These are phyloP conservation scores for Asterochloris erici DNA, from an alignment of 139 green algal species.

Conservation along the genomic window DNA sequence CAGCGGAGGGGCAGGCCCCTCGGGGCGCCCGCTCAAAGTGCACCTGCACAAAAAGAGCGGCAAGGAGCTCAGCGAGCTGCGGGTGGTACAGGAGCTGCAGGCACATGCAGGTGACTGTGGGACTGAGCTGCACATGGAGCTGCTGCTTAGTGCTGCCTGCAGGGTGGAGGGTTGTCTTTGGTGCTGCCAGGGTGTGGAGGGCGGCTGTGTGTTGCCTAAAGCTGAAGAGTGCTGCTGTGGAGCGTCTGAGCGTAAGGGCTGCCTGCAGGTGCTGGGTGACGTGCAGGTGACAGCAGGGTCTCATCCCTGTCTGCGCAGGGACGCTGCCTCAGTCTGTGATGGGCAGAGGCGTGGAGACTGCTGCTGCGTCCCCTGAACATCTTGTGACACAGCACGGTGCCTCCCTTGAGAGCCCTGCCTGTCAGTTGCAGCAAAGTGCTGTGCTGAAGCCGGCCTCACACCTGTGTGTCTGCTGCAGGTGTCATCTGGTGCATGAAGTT, in stretches of 20 bases:
- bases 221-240: too few species aligned
- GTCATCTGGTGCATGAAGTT: constrained; percentile 82
- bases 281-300: too few species aligned
- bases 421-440: background rate
- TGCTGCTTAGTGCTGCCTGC: background rate
- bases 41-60: constrained; percentile 52
- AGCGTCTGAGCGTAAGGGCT: too few species aligned
- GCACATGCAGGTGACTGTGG: constrained; percentile 35
- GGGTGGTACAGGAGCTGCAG: constrained; percentile 52
- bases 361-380: too few species aligned
- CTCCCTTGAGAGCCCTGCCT: too few species aligned
- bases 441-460: background rate
- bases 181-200: background rate
- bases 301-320: too few species aligned
- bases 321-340: too few species aligned
- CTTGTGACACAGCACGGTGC: too few species aligned
- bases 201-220: background rate
- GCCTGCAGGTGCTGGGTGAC: too few species aligned
- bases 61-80: constrained; percentile 65
- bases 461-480: constrained; percentile 8
- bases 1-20: constrained; percentile 12
- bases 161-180: background rate
- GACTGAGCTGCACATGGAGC: background rate
- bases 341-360: too few species aligned
- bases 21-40: constrained; percentile 47